A percentile compares a stretch with the other conserved stretches of the same genome.
phyloP scores from a whole-genome alignment of 768 basidiomycete species.

The Macrolepiota fuliginosa region DNA sequence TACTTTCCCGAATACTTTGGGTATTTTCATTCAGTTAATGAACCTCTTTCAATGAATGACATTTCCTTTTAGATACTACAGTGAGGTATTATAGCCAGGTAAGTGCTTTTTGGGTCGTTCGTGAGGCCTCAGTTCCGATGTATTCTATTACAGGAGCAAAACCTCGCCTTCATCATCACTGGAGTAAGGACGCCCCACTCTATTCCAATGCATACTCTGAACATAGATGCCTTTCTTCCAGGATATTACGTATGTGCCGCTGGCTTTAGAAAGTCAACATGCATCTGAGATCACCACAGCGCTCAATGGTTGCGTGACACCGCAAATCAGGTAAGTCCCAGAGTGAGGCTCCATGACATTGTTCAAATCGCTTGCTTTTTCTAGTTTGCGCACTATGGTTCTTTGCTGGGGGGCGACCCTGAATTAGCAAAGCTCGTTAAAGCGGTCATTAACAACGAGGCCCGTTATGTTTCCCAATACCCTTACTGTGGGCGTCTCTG shows the following conservation, averaged over 20 bases:
- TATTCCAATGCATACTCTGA: not conserved
- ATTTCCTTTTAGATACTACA: constrained; percentile 57
- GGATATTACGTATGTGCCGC: constrained; percentile 67
- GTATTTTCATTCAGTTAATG: constrained; percentile 27
- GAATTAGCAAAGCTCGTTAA: constrained; percentile 65
- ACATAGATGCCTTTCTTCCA: constrained; percentile 19
- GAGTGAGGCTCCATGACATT: not conserved
- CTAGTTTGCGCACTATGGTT: constrained; percentile 70
- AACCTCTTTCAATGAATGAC: not conserved
- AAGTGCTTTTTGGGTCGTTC: constrained; percentile 7
- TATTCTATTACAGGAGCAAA: constrained; percentile 30
- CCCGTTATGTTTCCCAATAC: constrained; percentile 66
- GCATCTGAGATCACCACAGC: constrained; percentile 31
- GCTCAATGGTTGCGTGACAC: constrained; percentile 86
- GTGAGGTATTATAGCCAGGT: constrained; percentile 73
- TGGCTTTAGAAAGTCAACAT: not conserved
- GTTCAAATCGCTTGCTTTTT: constrained; percentile 10
- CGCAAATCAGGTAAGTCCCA: constrained; percentile 59
- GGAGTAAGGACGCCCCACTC: constrained; percentile 44
- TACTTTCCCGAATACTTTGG: constrained; percentile 79
- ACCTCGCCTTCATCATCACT: constrained; percentile 79
- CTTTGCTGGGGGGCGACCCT: constrained; percentile 53
- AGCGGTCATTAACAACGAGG: constrained; percentile 82
- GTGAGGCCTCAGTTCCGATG: not conserved
- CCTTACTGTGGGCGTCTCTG: constrained; percentile 58